Conservation (phyloP, 208 protist genomes). For the Acanthamoeba royreba region DNA sequence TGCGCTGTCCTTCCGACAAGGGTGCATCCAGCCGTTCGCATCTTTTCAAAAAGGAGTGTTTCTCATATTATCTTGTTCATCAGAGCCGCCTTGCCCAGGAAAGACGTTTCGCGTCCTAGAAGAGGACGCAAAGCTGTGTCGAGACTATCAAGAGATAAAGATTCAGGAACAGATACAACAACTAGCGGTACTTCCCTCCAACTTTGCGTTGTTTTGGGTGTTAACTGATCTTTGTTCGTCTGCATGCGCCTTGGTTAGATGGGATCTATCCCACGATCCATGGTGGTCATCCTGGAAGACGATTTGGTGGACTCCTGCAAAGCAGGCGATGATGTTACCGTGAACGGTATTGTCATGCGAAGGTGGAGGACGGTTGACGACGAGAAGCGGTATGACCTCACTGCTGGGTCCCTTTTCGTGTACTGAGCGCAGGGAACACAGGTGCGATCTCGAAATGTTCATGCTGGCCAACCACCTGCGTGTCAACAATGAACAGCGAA, state of each 20-base stretch:
- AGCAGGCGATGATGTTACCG: slow-evolving; percentile 94
- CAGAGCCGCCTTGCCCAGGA: slow-evolving; percentile 47
- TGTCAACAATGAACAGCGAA: slow-evolving; percentile 79
- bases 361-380: slow-evolving; percentile 97
- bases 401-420: slow-evolving; percentile 98
- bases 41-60: no score
- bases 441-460: slow-evolving; percentile 92
- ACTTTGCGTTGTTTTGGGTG: not conserved
- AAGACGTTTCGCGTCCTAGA: slow-evolving; percentile 37
- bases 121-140: slow-evolving; percentile 60
- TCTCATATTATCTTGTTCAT: no score
- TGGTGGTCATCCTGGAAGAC: slow-evolving; percentile 96
- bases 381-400: slow-evolving; percentile 96
- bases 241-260: not conserved
- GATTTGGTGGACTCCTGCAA: slow-evolving; percentile 97
- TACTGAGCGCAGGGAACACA: slow-evolving; percentile 92
- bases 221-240: not conserved
- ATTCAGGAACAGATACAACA: slow-evolving; percentile 98
- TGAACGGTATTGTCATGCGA: slow-evolving; percentile 98
- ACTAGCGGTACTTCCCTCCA: slow-evolving; percentile 76
- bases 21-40: not conserved
- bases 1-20: slow-evolving; percentile 15
- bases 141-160: slow-evolving; percentile 98
- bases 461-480: slow-evolving; percentile 76
- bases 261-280: slow-evolving; percentile 95